phyloP scores from a whole-genome alignment of 805 yeast species.

The Candida insectorum region DNA sequence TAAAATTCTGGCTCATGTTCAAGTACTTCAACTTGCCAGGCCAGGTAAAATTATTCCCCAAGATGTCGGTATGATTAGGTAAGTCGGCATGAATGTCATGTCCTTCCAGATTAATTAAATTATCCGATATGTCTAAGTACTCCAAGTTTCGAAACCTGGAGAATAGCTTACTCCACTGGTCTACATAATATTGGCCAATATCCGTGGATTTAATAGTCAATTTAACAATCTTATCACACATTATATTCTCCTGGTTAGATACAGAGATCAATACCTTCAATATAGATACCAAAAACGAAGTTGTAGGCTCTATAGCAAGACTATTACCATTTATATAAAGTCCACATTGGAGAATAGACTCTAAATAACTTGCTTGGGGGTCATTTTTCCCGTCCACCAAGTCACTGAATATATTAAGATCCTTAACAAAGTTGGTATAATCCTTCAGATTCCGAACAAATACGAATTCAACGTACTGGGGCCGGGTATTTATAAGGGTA shows the following conservation, averaged over 20 bases:
- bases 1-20: constrained; percentile 22
- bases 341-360: constrained; percentile 16
- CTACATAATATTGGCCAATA: constrained; percentile 28
- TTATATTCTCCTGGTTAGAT: constrained; percentile 12
- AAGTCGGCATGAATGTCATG: constrained; percentile 5
- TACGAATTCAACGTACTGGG: constrained; percentile 19
- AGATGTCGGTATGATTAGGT: constrained; percentile 12
- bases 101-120: constrained; percentile 16
- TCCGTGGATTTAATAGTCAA: constrained; percentile 30
- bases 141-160: constrained; percentile 18
- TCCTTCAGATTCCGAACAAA: constrained; percentile 20
- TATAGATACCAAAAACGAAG: constrained; percentile 26
- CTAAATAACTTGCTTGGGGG: constrained; percentile 11
- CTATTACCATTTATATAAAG: constrained; percentile 26
- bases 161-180: constrained; percentile 31
- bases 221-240: constrained; percentile 16
- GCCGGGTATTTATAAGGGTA: constrained; percentile 16
- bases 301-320: constrained; percentile 27
- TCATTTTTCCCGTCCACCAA: constrained; percentile 15
- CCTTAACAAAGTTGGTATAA: constrained; percentile 17
- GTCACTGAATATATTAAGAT: constrained; percentile 17
- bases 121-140: constrained; percentile 23
- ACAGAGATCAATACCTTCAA: constrained; percentile 24
- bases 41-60: constrained; percentile 15
- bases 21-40: constrained; percentile 23